A percentile compares a stretch with the other conserved stretches of the same genome.
Evolutionary conservation across 2,329 filamentous ascomycete species (phyloP).

Genomic region (Thielaviopsis ethacetica): DNA sequence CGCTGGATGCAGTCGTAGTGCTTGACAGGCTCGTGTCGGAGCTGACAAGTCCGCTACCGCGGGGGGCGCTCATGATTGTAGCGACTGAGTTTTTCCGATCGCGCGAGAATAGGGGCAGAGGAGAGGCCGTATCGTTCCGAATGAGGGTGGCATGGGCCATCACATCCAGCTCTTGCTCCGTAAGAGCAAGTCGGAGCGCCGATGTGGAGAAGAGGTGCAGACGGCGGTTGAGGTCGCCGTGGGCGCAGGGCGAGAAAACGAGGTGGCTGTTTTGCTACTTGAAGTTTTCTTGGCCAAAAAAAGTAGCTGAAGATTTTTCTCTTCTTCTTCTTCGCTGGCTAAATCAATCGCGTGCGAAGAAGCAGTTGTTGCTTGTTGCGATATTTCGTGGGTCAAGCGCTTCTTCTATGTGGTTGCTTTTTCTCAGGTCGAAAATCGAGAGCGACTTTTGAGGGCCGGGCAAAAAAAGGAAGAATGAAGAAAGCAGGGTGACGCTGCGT

Average conservation of each 20-base stretch:
- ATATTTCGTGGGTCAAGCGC: too few relatives aligned
- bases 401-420: too few relatives aligned
- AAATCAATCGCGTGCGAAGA: too few relatives aligned
- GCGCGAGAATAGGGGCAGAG: conserved; percentile 36
- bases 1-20: conserved; percentile 24
- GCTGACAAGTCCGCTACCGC: conserved; percentile 41
- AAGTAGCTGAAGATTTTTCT: too few relatives aligned
- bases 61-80: conserved; percentile 35
- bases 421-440: too few relatives aligned
- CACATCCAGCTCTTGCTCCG: conserved; percentile 13
- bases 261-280: too few relatives aligned
- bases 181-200: conserved; percentile 4
- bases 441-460: too few relatives aligned
- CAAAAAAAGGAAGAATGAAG: too few relatives aligned
- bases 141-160: conserved; percentile 45
- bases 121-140: conserved; percentile 38
- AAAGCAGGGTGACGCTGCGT: too few relatives aligned
- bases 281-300: too few relatives aligned
- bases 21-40: conserved; percentile 35
- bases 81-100: conserved; percentile 27
- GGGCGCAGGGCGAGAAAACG: not conserved
- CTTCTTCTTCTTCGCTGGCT: too few relatives aligned
- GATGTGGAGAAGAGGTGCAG: not conserved
- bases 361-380: too few relatives aligned
- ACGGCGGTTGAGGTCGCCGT: not conserved